phyloP scores from a whole-genome alignment of 2,329 filamentous ascomycete genomes.

The Colletotrichum agaves region DNA sequence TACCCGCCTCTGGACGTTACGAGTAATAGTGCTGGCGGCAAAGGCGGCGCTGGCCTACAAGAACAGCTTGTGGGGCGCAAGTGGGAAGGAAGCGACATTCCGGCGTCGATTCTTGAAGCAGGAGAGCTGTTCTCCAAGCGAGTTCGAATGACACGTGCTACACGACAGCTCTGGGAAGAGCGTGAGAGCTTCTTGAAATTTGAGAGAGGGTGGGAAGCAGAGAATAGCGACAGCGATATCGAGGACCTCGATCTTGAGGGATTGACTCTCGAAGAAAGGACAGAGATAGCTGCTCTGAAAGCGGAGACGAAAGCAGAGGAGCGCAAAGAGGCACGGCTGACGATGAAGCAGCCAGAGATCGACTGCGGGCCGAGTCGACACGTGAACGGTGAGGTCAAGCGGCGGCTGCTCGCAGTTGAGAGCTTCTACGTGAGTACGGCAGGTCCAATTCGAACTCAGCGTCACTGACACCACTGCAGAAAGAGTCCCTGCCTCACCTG shows the following conservation, averaged over 20 bases:
- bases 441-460: conserved; percentile 37
- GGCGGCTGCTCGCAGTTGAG: conserved; percentile 79
- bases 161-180: conserved; percentile 94
- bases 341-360: conserved; percentile 47
- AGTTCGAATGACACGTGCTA: conserved; percentile 90
- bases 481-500: conserved; percentile 81
- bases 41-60: conserved; percentile 83
- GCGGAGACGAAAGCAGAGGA: conserved; percentile 49
- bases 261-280: conserved; percentile 53
- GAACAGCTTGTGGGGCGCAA: conserved; percentile 82
- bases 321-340: conserved; percentile 40
- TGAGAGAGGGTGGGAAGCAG: conserved; percentile 85
- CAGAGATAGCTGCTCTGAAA: conserved; percentile 55
- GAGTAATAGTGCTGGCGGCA: conserved; percentile 91
- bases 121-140: conserved; percentile 90
- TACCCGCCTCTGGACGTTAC: conserved; percentile 91
- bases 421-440: conserved; percentile 79
- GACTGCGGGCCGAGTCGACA: conserved; percentile 63
- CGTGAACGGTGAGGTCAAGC: conserved; percentile 66
- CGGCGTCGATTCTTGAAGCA: conserved; percentile 93
- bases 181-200: conserved; percentile 91
- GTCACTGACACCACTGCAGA: conserved; percentile 55
- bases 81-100: conserved; percentile 95
- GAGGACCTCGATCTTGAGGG: conserved; percentile 60
- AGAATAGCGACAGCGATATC: conserved; percentile 57